Base-by-base conservation (phyloP, 1,284 basidiomycete genomes). In the Nidula niveotomentosa region DNA sequence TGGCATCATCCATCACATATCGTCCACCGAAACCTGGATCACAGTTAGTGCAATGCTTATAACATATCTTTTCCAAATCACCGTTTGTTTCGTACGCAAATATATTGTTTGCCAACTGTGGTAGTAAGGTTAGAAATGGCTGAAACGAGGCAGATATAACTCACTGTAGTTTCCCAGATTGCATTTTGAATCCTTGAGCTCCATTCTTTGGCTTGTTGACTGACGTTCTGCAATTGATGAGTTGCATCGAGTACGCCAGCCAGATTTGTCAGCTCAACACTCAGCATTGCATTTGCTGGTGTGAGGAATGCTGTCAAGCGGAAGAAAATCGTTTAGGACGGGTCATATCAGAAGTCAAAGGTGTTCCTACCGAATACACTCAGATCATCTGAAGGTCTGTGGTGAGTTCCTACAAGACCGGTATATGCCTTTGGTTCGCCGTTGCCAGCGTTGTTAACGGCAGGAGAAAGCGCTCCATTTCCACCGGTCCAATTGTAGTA, bases 1-100 rank as follows among this genome's bases (percentile, higher is more conserved):
- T 91, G 1, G 88, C 89, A 59, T 91, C 90, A 58, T 91, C 90
- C 87, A 90, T 91, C 18, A 90, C 79, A 69, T 90, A 90, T 56
- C 81, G 72, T 9, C 83, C 80, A 37, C 88, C 87, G 53, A 86
- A 78, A 3, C 85, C 82, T 83, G 55, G 10, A 30, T n/a, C 35
- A 46, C 3, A 23, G 3, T 23, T 23, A 23, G 23, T 23, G 3
- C 3, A 23, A 2, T 2, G 23, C 23, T 3, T 23, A 23, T 23
- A 23, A 3, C 23, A 23, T 23, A 23, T 23, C 23, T 23, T 23
- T 23, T 23, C 23, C 34, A 36, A 47, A 54, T 57, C 56, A 85
- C 84, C 90, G 63, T 92, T 90, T 0, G 82, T 85, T 66, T 91
- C 90, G 60, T 91, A 92, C 1, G 88, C 88, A 65, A 90, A 90